Percentiles rank a stretch among this genome's conserved stretches.
Conservation (phyloP, 805 yeast species). For the Naumovozyma dairenensis region DNA sequence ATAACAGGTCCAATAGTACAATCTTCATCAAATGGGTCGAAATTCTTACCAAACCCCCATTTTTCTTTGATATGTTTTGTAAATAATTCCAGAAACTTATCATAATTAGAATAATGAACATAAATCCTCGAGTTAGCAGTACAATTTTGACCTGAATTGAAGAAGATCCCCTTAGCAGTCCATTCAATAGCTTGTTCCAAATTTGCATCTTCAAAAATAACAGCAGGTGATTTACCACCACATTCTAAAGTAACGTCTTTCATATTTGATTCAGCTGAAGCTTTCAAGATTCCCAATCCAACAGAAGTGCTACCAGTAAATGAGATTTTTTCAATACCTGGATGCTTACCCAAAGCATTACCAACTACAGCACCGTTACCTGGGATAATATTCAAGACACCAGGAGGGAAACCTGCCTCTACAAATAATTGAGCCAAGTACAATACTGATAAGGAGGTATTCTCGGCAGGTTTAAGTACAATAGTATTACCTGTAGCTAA, state of each 20-base stretch:
- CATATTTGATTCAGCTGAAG: conserved; percentile 31
- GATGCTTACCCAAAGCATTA: conserved; percentile 33
- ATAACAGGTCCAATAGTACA: conserved; percentile 42
- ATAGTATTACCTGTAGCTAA: conserved; percentile 36
- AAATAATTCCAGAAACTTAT: conserved; percentile 36
- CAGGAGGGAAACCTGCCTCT: conserved; percentile 37
- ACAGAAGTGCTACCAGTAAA: conserved; percentile 42
- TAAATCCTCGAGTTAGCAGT: conserved; percentile 50
- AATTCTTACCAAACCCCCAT: conserved; percentile 51
- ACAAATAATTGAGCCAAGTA: conserved; percentile 31
- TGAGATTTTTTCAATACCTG: conserved; percentile 36
- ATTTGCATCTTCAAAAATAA: conserved; percentile 35
- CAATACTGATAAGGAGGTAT: conserved; percentile 36
- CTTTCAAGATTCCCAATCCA: conserved; percentile 32
- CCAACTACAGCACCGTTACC: conserved; percentile 35
- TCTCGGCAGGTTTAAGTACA: conserved; percentile 36
- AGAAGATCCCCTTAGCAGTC: conserved; percentile 42
- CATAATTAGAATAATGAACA: conserved; percentile 42
- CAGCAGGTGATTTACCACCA: conserved; percentile 40
- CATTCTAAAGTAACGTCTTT: conserved; percentile 37
- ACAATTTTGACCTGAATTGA: conserved; percentile 51
- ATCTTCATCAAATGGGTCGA: conserved; percentile 34
- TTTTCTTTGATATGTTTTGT: conserved; percentile 27
- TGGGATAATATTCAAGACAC: conserved; percentile 36
- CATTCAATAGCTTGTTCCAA: conserved; percentile 35